Evolutionary conservation across 1,284 basidiomycete species (phyloP).

Genomic region (Xanthoconium separans): DNA sequence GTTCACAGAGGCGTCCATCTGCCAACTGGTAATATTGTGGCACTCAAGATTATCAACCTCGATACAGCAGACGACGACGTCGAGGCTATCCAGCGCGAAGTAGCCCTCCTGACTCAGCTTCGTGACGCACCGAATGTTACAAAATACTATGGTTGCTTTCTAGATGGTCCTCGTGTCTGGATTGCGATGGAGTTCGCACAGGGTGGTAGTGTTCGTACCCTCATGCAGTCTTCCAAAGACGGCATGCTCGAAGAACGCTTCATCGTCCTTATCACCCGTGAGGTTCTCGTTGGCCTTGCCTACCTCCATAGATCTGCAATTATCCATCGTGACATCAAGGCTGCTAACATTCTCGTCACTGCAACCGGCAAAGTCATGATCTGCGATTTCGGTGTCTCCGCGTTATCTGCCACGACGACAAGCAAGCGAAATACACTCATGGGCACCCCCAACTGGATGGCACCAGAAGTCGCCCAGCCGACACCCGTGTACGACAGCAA

Average conservation of each 20-base stretch:
- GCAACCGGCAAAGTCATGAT: constrained; percentile 87
- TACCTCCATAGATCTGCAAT: constrained; percentile 94
- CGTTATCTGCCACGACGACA: constrained; percentile 81
- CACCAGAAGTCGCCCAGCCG: constrained; percentile 91
- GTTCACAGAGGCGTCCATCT: constrained; percentile 93
- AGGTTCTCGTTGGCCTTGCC: constrained; percentile 82
- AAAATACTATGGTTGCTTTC: constrained; percentile 93
- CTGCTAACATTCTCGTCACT: constrained; percentile 92
- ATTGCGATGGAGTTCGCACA: constrained; percentile 99
- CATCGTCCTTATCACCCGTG: constrained; percentile 84
- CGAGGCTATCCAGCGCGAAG: constrained; percentile 94
- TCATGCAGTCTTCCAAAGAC: constrained; percentile 83
- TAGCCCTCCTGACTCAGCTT: constrained; percentile 88
- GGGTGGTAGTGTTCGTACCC: constrained; percentile 90
- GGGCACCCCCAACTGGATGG: constrained; percentile 99
- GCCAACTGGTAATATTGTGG: constrained; percentile 83
- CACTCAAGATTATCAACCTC: constrained; percentile 97
- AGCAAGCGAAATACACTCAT: constrained; percentile 94
- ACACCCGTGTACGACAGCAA: constrained; percentile 90
- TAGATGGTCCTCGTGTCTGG: constrained; percentile 95
- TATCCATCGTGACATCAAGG: constrained; percentile 96
- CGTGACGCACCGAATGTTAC: constrained; percentile 90
- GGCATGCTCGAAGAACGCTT: constrained; percentile 89
- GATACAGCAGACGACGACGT: constrained; percentile 98
- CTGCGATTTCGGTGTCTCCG: constrained; percentile 96